Base-by-base conservation (phyloP, 208 protist species). In the Trypanosoma grayi region DNA sequence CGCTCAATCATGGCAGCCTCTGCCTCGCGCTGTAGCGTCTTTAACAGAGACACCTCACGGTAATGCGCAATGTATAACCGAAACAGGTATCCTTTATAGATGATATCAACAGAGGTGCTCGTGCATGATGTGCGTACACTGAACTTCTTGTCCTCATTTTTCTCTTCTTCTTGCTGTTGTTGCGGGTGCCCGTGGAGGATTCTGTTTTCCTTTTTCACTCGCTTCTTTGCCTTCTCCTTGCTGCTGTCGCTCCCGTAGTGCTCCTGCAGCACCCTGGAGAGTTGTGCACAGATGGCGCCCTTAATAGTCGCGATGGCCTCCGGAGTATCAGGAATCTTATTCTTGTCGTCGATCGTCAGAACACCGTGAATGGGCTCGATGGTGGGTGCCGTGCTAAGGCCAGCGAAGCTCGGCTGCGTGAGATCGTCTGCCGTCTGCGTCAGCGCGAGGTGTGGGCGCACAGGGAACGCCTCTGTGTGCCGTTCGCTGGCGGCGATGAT, bases 11-110 rank as follows among this genome's bases (percentile, higher is more conserved):
- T 45, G 47, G 74, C 57, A 7, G 83, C 85, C 54, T 92, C 83
- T 10, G 77, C 57, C 36, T 89, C 74, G 7, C 83, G 77, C 72
- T 90, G 68, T 56, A 95, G 63, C 4, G 85, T 79, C 24, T 75
- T 74, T 45, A 95, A 71, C 20, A 95, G 73, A 7, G 83, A 91
- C 4, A 93, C 75, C 47, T 95, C 85, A 55, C 85, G 85, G 75
- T 95, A 95, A 69, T 92, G 83, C 8, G 89, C 83, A 57, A 93
- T 61, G 62, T 90, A 93, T 10, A 95, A 60, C n/a, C 89, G 85
- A 60, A 95, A 92, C 37, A 95, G 73, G 62, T 85, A 92, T 18
- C 89, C 89, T 27, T 66, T 70, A 60, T 79, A 79, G 67, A 92
- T 83, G 33, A 95, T 68, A 59, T 95, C 89, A 20, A 93, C 77